Evolutionary conservation across 169 alveolate genomes (phyloP).

Genomic region (Ophryocystis elektroscirrha): DNA sequence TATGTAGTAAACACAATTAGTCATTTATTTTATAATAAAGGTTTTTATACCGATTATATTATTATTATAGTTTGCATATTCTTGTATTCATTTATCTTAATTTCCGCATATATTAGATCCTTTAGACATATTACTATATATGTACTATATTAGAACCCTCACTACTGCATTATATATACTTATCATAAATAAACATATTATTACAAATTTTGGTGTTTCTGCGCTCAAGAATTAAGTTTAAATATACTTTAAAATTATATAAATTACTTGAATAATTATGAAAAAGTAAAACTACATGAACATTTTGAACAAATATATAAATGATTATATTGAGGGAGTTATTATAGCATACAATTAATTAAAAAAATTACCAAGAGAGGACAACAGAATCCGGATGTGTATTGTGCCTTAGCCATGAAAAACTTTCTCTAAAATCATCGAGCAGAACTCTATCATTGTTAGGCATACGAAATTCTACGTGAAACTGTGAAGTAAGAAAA

Average conservation of each 20-base stretch:
- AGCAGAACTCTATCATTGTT: conserved; percentile 64
- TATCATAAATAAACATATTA: too few species aligned
- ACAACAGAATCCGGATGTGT: conserved; percentile 69
- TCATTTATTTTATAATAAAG: too few species aligned
- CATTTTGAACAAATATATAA: background rate
- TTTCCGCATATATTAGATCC: too few species aligned
- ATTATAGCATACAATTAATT: background rate
- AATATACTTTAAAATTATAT: background rate
- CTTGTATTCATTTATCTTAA: too few species aligned
- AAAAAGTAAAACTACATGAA: background rate
- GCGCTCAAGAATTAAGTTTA: background rate
- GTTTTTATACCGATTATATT: too few species aligned
- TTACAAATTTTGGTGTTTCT: background rate
- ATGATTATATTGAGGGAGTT: background rate
- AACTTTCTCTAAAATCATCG: conserved; percentile 94
- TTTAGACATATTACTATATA: too few species aligned
- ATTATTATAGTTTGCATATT: too few species aligned
- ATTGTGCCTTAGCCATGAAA: conserved; percentile 84
- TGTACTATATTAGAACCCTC: too few species aligned
- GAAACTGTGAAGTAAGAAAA: too few species aligned
- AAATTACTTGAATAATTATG: background rate
- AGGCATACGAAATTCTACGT: conserved; percentile 14
- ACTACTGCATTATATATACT: too few species aligned
- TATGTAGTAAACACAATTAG: too few species aligned
- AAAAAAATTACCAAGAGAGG: conserved; percentile 58